Percentiles rank a stretch among this genome's conserved stretches.
These are phyloP conservation scores for Pseudozyma sp. DNA, from an alignment of 1,284 basidiomycete genomes.

Conservation along the genomic window DNA sequence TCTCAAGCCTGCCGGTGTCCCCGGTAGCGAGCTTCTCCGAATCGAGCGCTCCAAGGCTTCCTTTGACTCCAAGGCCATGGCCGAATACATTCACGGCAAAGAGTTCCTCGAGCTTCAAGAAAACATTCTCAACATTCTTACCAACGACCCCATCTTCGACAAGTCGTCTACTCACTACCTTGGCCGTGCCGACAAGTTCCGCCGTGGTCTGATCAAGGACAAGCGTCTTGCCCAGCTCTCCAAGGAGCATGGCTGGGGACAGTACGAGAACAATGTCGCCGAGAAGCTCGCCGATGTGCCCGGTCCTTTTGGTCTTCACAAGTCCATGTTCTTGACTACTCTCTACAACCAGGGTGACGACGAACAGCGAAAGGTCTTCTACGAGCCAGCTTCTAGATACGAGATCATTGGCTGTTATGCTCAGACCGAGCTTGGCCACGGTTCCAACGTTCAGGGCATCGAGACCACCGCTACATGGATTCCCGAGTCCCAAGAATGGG, in stretches of 20 bases:
- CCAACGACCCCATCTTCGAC: slow-evolving; percentile 76
- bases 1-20: slow-evolving; percentile 61
- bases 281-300: slow-evolving; percentile 62
- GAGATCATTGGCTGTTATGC: slow-evolving; percentile 64
- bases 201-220: slow-evolving; percentile 66
- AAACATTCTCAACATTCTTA: slow-evolving; percentile 73
- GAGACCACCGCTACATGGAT: slow-evolving; percentile 63
- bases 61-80: slow-evolving; percentile 59
- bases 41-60: slow-evolving; percentile 62
- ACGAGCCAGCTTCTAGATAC: slow-evolving; percentile 56
- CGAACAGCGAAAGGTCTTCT: slow-evolving; percentile 62
- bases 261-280: slow-evolving; percentile 40
- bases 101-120: slow-evolving; percentile 70
- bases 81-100: slow-evolving; percentile 61
- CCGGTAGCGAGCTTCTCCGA: slow-evolving; percentile 57
- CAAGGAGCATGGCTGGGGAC: slow-evolving; percentile 69
- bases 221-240: slow-evolving; percentile 68
- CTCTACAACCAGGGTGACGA: slow-evolving; percentile 61
- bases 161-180: slow-evolving; percentile 74
- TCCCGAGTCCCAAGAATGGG: slow-evolving; percentile 54
- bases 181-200: slow-evolving; percentile 67
- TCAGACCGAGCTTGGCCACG: slow-evolving; percentile 65
- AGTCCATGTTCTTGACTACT: slow-evolving; percentile 65
- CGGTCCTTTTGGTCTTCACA: slow-evolving; percentile 60
- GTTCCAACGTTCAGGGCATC: slow-evolving; percentile 61